Evolutionary conservation across 129 eudicot genomes (phyloP).

Genomic region (Lactuca saligna): DNA sequence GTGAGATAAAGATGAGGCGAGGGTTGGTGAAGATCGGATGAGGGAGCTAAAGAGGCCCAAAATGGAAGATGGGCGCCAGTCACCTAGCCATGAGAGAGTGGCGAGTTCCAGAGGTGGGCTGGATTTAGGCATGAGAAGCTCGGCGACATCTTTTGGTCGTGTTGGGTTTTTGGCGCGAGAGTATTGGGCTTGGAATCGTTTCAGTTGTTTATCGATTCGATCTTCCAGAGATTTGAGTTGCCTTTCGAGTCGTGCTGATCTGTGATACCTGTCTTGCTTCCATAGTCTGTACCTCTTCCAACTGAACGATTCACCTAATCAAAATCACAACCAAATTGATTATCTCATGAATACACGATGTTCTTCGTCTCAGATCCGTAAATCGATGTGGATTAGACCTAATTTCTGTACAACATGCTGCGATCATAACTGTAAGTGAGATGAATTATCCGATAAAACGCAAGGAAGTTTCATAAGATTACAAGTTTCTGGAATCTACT

Average conservation of each 20-base stretch:
- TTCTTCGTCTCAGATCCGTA: not conserved
- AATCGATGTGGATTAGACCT: not conserved
- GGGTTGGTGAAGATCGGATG: constrained; percentile 40
- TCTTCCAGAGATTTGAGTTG: constrained; percentile 69
- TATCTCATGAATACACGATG: not conserved
- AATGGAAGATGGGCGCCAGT: constrained; percentile 90
- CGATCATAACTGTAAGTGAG: not conserved
- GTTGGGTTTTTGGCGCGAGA: constrained; percentile 54
- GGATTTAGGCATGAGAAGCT: constrained; percentile 72
- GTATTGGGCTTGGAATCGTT: constrained; percentile 59
- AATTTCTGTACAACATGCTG: not conserved
- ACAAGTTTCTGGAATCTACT: not conserved
- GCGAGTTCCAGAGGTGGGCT: constrained; percentile 71
- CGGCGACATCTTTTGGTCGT: constrained; percentile 59
- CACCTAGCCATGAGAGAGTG: constrained; percentile 80
- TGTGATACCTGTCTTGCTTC: constrained; percentile 61
- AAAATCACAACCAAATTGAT: not conserved
- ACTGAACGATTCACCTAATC: constrained; percentile 50
- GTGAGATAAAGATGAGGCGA: constrained; percentile 38
- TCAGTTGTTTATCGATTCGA: constrained; percentile 63
- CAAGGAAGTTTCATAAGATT: not conserved
- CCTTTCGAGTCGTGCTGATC: constrained; percentile 70
- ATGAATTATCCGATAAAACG: not conserved
- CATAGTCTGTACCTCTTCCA: constrained; percentile 48
- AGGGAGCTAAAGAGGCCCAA: constrained; percentile 67